Base-by-base conservation (phyloP, 805 yeast genomes). In the Kluyveromyces starmeri region DNA sequence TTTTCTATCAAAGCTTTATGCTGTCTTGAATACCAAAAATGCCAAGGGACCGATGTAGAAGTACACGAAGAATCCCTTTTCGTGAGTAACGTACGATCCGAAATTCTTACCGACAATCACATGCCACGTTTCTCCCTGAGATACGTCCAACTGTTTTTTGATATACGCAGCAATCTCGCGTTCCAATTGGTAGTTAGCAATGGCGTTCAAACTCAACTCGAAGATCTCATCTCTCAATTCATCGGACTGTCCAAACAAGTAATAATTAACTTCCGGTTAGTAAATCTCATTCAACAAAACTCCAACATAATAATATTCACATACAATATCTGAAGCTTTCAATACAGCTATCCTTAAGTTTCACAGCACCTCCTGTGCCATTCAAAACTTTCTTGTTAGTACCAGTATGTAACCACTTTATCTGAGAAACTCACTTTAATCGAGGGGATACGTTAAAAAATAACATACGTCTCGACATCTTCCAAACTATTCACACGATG, bases 11-110 rank as follows among this genome's bases (percentile, higher is more conserved):
- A n/a, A n/a, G n/a, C n/a, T n/a, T 47, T 58, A 76, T 23, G 78
- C 73, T 31, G 84, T 79, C 58, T 76, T 81, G 59, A 82, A 82
- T 7, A 78, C 63, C 41, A 82, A 61, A 45, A 78, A 69, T 3
- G 92, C 92, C 35, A 70, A 59, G 27, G 74, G 73, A 22, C 76
- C 88, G 44, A 79, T 65, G 59, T 80, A 82, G 49, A 75, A 79
- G 50, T 83, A 82, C 9, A 75, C 63, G 48, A 83, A 83, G 47
- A 65, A 67, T 1, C 86, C 88, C 44, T 74, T 74, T 55, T 81
- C 83, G 50, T 83, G 92, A 9, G 88, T 78, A 13, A 83, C 85
- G 51, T 77, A 80, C 32, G 81, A 71, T 3, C 92, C 89, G 57
- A 82, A 83, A 46, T 76, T 77, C 54, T 73, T 78, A 8, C 92